A percentile compares a stretch with the other conserved stretches of the same genome.
phyloP scores from a whole-genome alignment of 2,329 filamentous ascomycete genomes.

The Balansia obtecta region DNA sequence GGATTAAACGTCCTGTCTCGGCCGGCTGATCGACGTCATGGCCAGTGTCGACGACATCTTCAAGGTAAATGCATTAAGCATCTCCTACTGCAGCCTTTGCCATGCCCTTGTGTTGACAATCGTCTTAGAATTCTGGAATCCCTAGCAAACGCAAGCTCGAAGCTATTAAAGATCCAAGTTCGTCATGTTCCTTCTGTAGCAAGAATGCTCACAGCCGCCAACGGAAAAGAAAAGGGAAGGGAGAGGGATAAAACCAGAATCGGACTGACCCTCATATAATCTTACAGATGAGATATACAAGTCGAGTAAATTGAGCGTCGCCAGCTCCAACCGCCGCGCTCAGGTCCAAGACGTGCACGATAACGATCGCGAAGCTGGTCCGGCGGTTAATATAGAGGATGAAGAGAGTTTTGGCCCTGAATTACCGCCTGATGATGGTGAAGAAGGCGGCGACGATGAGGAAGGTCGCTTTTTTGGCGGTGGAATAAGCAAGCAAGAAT shows the following conservation, averaged over 20 bases:
- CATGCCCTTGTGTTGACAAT: background rate
- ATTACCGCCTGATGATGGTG: constrained; percentile 36
- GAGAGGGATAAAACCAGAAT: background rate
- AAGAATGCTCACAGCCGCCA: too few relatives aligned
- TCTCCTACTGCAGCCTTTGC: background rate
- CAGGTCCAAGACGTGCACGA: constrained; percentile 27
- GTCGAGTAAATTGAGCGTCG: constrained; percentile 38
- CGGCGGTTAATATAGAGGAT: constrained; percentile 33
- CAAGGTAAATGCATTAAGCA: constrained; percentile 24
- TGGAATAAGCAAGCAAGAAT: constrained; percentile 71
- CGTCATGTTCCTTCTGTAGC: constrained; percentile 13
- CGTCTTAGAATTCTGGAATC: constrained; percentile 27
- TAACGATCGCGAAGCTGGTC: constrained; percentile 33
- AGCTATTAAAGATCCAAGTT: constrained; percentile 49
- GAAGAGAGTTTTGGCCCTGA: constrained; percentile 36
- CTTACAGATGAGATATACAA: constrained; percentile 49
- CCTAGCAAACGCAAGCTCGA: constrained; percentile 53
- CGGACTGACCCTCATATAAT: background rate
- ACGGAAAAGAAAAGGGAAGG: too few relatives aligned
- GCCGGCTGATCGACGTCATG: constrained; percentile 23
- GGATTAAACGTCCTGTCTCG: background rate
- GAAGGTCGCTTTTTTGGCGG: constrained; percentile 94
- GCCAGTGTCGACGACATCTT: constrained; percentile 48
- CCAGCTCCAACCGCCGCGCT: constrained; percentile 31
- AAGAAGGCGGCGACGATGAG: constrained; percentile 57